These are phyloP conservation scores for Cladosporium sp. DNA, from an alignment of 2,329 filamentous ascomycete genomes.

Conservation along the genomic window DNA sequence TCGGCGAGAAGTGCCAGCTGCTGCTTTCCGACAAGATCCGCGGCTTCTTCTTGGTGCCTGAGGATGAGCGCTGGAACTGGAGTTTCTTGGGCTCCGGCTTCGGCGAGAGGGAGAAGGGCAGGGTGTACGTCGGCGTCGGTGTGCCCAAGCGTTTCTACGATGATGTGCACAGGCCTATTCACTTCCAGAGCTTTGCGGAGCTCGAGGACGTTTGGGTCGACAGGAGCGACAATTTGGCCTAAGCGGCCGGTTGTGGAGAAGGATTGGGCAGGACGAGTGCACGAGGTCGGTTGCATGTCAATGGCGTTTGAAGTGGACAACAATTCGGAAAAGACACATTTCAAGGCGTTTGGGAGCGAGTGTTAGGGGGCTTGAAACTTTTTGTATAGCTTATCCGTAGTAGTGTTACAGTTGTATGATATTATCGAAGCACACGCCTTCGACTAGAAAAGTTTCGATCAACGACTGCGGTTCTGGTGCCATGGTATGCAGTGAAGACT, in stretches of 20 bases:
- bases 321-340: not conserved
- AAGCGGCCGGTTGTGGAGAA: slow-evolving; percentile 3
- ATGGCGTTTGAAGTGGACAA: not conserved
- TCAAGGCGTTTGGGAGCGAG: not conserved
- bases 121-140: slow-evolving; percentile 87
- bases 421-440: slow-evolving; percentile 2
- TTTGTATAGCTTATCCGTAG: not conserved
- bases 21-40: slow-evolving; percentile 87
- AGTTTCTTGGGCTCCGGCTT: slow-evolving; percentile 94
- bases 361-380: not conserved
- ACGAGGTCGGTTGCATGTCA: not conserved
- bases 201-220: slow-evolving; percentile 96
- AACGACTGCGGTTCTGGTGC: too few relatives aligned
- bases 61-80: slow-evolving; percentile 91
- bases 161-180: slow-evolving; percentile 81
- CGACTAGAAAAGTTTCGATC: too few relatives aligned
- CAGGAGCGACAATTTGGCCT: slow-evolving; percentile 87
- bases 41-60: slow-evolving; percentile 93
- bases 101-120: slow-evolving; percentile 72
- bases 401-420: slow-evolving; percentile 8
- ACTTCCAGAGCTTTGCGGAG: slow-evolving; percentile 97
- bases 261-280: not conserved
- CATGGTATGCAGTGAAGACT: too few relatives aligned
- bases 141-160: slow-evolving; percentile 85
- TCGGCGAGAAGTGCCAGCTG: slow-evolving; percentile 94